phyloP scores from a whole-genome alignment of 257 asterid species.

The Gentiana straminea region DNA sequence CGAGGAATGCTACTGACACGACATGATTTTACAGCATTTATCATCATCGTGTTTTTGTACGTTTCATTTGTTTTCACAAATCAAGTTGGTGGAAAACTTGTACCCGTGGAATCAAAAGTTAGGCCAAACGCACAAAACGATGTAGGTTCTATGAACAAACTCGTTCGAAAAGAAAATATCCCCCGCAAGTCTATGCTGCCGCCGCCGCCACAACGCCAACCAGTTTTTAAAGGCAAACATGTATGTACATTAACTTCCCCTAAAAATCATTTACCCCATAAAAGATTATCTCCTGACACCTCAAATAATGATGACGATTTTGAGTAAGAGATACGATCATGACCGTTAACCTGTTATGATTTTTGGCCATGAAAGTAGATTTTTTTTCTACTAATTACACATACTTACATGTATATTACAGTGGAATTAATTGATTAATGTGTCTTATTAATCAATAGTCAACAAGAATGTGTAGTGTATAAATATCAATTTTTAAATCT shows the following conservation, averaged over 20 bases:
- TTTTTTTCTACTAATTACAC: too few relatives aligned
- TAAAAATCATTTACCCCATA: conserved; percentile 32
- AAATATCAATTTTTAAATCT: too few relatives aligned
- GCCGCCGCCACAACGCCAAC: conserved; percentile 25
- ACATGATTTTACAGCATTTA: too few relatives aligned
- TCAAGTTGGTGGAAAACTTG: conserved; percentile 89
- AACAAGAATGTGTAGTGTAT: too few relatives aligned
- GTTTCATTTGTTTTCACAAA: conserved; percentile 89
- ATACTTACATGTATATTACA: too few relatives aligned
- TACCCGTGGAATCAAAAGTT: conserved; percentile 57
- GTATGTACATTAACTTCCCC: conserved; percentile 19
- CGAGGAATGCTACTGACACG: too few relatives aligned
- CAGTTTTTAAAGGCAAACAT: conserved; percentile 22
- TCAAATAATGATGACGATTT: conserved; percentile 61
- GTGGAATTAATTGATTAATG: too few relatives aligned
- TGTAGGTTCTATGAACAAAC: conserved; percentile 23
- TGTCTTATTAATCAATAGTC: too few relatives aligned
- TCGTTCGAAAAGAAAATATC: conserved; percentile 21
- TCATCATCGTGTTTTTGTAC: too few relatives aligned
- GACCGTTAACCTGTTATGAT: background rate
- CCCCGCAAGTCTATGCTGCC: conserved; percentile 22
- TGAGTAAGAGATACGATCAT: conserved; percentile 16
- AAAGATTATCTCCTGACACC: conserved; percentile 29
- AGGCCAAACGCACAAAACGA: conserved; percentile 25
- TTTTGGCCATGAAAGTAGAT: background rate